A percentile compares a stretch with the other conserved stretches of the same genome.
These are phyloP conservation scores for Hypoxylon sp. DNA, from an alignment of 2,329 filamentous ascomycete species.

Conservation along the genomic window DNA sequence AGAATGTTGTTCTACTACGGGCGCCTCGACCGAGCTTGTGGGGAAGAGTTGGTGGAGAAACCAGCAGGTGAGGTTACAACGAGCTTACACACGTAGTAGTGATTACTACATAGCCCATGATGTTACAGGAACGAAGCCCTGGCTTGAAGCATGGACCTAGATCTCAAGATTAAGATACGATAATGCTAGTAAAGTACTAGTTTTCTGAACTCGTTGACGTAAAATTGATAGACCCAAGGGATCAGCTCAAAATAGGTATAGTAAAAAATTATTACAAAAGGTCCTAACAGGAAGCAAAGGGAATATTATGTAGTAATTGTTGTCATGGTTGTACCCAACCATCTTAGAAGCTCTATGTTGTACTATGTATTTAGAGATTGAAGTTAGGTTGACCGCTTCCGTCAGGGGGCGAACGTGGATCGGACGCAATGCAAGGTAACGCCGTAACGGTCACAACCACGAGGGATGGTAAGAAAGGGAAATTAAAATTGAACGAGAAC, in stretches of 20 bases:
- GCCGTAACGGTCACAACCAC: slow-evolving; percentile 37
- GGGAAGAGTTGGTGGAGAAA: slow-evolving; percentile 38
- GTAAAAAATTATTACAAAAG: neutral
- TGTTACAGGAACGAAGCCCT: slow-evolving; percentile 20
- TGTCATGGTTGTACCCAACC: neutral
- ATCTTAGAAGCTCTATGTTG: neutral
- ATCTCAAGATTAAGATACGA: slow-evolving; percentile 6
- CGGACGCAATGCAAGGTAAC: slow-evolving; percentile 38
- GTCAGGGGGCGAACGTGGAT: slow-evolving; percentile 26
- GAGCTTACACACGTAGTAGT: slow-evolving; percentile 33
- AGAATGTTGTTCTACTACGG: slow-evolving; percentile 27
- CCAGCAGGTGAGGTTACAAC: slow-evolving; percentile 32
- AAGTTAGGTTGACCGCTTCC: slow-evolving; percentile 22
- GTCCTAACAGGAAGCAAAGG: neutral
- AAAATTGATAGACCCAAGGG: neutral
- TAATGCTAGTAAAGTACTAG: neutral
- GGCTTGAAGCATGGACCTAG: slow-evolving; percentile 20
- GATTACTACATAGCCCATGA: slow-evolving; percentile 15
- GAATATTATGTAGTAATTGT: neutral
- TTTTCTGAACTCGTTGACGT: neutral
- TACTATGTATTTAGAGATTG: neutral
- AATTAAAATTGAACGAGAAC: slow-evolving; percentile 30
- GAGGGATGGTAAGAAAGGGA: slow-evolving; percentile 14
- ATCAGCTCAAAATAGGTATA: neutral
- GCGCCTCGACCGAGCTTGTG: slow-evolving; percentile 35